Evolutionary conservation across 768 basidiomycete species (phyloP).

Genomic region (Terana coerulea): DNA sequence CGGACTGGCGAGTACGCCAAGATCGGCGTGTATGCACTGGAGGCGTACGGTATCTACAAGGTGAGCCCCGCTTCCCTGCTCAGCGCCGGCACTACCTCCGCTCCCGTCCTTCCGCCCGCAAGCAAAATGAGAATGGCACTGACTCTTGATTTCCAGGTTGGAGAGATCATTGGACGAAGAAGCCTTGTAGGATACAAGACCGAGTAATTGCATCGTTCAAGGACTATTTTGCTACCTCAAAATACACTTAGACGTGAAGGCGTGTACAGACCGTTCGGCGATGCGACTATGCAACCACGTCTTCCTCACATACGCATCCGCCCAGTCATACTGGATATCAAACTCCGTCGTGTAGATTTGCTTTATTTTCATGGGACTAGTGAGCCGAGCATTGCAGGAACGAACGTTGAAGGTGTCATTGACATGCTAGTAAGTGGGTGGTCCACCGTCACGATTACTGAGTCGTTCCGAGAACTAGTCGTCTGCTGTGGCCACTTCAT

Average conservation of each 20-base stretch:
- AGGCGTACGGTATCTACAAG: slow-evolving; percentile 91
- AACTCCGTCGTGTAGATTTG: too few species aligned
- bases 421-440: too few species aligned
- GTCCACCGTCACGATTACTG: too few species aligned
- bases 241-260: slow-evolving; percentile 14
- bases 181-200: slow-evolving; percentile 77
- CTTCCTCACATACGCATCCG: background rate
- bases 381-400: too few species aligned
- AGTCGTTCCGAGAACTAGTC: too few species aligned
- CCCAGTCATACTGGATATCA: too few species aligned
- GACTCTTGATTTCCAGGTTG: slow-evolving; percentile 47
- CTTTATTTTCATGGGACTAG: too few species aligned
- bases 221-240: slow-evolving; percentile 4
- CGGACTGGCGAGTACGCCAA: slow-evolving; percentile 63
- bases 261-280: background rate
- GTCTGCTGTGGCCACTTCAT: too few species aligned
- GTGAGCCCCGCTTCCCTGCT: slow-evolving; percentile 34
- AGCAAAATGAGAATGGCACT: background rate
- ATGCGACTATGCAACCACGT: background rate
- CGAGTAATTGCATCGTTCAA: slow-evolving; percentile 21
- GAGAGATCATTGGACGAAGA: slow-evolving; percentile 83
- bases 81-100: background rate
- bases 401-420: too few species aligned
- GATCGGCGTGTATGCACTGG: slow-evolving; percentile 71
- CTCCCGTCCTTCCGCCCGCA: background rate